phyloP scores from a whole-genome alignment of 2,329 filamentous ascomycete species.

The Mollisia scopiformis region DNA sequence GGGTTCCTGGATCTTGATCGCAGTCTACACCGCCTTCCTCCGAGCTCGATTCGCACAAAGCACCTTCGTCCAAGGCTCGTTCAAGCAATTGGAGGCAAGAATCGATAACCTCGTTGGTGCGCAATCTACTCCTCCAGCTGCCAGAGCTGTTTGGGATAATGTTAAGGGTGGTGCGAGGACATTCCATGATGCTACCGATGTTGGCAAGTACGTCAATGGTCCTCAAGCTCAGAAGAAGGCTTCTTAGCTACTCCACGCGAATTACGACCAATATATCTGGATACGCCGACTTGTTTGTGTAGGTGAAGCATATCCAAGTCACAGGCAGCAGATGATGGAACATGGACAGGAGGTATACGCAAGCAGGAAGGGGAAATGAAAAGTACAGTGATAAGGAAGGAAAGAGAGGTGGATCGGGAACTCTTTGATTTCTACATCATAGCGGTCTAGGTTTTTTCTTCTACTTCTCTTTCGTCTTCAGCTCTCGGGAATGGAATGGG shows the following conservation, averaged over 20 bases:
- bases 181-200: slow-evolving; percentile 78
- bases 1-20: slow-evolving; percentile 86
- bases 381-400: background rate
- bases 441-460: slow-evolving; percentile 6
- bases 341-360: background rate
- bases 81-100: slow-evolving; percentile 72
- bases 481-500: too few relatives aligned
- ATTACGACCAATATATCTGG: background rate
- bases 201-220: slow-evolving; percentile 71
- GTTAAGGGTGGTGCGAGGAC: slow-evolving; percentile 75
- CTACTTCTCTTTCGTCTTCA: too few relatives aligned
- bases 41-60: slow-evolving; percentile 89
- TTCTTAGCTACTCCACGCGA: slow-evolving; percentile 20
- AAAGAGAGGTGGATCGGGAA: background rate
- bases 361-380: background rate
- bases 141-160: slow-evolving; percentile 77
- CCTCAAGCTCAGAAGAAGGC: slow-evolving; percentile 64
- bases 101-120: slow-evolving; percentile 82
- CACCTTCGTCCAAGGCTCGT: slow-evolving; percentile 85
- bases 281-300: background rate
- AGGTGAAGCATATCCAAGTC: slow-evolving; percentile 6
- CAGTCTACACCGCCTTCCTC: slow-evolving; percentile 88
- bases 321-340: background rate
- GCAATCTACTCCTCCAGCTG: slow-evolving; percentile 82
- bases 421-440: slow-evolving; percentile 8